Base-by-base conservation (phyloP, 2,329 filamentous ascomycete genomes). In the Aspergillus melleus region DNA sequence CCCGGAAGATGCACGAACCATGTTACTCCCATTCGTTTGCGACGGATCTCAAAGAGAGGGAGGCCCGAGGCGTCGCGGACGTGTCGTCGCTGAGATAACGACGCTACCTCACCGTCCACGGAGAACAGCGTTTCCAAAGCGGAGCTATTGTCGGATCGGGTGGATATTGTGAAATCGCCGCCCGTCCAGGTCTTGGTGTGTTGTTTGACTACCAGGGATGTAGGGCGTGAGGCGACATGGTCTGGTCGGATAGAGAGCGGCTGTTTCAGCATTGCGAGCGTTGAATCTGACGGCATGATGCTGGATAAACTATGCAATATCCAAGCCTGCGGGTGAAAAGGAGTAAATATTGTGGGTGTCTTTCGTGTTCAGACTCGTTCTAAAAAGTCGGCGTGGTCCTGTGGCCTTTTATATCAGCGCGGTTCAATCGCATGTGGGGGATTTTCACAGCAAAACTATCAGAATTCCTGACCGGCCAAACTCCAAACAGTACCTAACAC, bases 1-100 rank as follows among this genome's bases (percentile, higher is more conserved):
- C 62, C 59, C 2, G 66, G 66, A 8, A 68, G 51, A 29, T 62
- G 57, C 10, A 69, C 60, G 22, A 60, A 66, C 61, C 61, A 70
- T 4, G 63, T 66, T 26, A 61, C 63, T 6, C 64, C 66, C 1
- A 50, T 20, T 19, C 47, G 24, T 55, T 69, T 67, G 20, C 62
- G 63, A 39, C 56, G 57, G n/a, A 69, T 42, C 30, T 67, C 54
- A 46, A 67, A 70, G 6, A 70, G 58, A 1, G 66, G 62, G 1
- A 68, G 58, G 20, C 65, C 64, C 3, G 61, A 59, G 9, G 64
- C 64, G 32, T 68, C 67, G 39, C 51, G 39, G 53, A 70, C 59
- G 30, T 49, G 49, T n/a, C 66, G 60, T 26, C 60, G 61, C 19
- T 61, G 57, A 9, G 51, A 39, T 19, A 53, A 54, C 11, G 62